A percentile compares a stretch with the other conserved stretches of the same genome.
phyloP scores from a whole-genome alignment of 371 early-diverging fungal genomes.

The Rozella allomycis region DNA sequence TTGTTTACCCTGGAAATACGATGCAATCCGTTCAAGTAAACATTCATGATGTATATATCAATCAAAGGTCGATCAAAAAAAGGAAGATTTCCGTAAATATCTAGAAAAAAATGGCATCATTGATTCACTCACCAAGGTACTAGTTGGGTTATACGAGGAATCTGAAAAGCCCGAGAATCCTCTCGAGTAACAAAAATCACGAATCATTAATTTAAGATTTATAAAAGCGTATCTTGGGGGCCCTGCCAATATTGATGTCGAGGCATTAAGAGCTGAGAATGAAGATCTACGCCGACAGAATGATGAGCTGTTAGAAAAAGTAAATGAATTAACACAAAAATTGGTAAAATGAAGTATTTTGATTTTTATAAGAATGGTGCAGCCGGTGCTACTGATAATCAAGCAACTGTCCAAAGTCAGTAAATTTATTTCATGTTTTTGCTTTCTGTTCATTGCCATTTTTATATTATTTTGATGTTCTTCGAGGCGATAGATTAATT shows the following conservation, averaged over 20 bases:
- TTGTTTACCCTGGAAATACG: too few relatives aligned
- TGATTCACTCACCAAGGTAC: constrained; percentile 30
- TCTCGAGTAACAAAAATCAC: constrained; percentile 22
- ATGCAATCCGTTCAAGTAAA: too few relatives aligned
- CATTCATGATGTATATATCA: too few relatives aligned
- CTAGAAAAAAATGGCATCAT: constrained; percentile 31
- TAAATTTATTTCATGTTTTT: too few relatives aligned
- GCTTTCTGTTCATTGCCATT: too few relatives aligned
- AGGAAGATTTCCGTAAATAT: constrained; percentile 35
- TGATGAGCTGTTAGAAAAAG: constrained; percentile 16
- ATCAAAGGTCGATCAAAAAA: constrained; percentile 27
- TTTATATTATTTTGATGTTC: too few relatives aligned
- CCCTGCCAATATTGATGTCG: constrained; percentile 22
- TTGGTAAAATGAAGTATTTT: too few relatives aligned
- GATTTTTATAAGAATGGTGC: too few relatives aligned
- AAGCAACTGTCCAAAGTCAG: too few relatives aligned
- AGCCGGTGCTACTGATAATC: too few relatives aligned
- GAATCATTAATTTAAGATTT: constrained; percentile 13
- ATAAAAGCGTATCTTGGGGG: constrained; percentile 30
- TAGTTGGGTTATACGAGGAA: constrained; percentile 33
- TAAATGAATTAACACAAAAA: too few relatives aligned
- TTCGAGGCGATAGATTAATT: too few relatives aligned
- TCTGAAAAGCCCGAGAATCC: constrained; percentile 32
- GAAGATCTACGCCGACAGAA: constrained; percentile 18
- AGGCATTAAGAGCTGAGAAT: constrained; percentile 22